Evolutionary conservation across 1,139 yeast species (phyloP).

Genomic region (Hansenula sp.): DNA sequence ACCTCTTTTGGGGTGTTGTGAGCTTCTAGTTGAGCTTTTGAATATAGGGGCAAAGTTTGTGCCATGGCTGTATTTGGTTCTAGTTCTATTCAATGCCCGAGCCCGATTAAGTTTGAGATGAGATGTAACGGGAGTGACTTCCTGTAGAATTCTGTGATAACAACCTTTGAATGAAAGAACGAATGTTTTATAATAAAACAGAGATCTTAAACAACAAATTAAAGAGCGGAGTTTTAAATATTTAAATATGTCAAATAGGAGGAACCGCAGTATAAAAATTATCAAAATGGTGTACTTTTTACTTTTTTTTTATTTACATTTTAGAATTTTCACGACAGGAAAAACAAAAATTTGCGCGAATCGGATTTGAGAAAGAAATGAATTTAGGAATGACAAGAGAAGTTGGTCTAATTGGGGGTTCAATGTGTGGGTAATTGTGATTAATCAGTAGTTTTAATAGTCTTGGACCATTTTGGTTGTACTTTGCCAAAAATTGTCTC

Average conservation of each 20-base stretch:
- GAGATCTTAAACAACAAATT: no score
- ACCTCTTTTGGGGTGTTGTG: slow-evolving; percentile 55
- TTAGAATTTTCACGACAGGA: background rate
- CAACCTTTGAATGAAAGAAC: background rate
- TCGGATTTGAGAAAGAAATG: background rate
- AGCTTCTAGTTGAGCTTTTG: slow-evolving; percentile 38
- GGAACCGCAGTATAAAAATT: background rate
- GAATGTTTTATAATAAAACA: no score
- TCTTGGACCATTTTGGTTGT: no score
- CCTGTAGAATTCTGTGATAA: no score
- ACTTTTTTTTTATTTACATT: background rate
- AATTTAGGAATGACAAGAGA: no score
- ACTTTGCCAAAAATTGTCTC: no score
- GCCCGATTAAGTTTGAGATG: background rate
- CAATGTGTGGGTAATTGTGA: background rate
- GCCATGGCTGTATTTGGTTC: slow-evolving; percentile 5
- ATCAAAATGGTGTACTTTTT: slow-evolving; percentile 1
- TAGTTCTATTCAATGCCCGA: no score
- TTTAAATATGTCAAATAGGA: background rate
- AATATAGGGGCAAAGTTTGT: slow-evolving; percentile 37
- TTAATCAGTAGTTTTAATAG: background rate
- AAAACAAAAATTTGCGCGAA: background rate
- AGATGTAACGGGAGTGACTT: no score
- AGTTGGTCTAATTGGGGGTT: no score
- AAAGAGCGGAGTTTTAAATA: background rate